These are phyloP conservation scores for Pichia inconspicua DNA, from an alignment of 1,139 yeast species.

Conservation along the genomic window DNA sequence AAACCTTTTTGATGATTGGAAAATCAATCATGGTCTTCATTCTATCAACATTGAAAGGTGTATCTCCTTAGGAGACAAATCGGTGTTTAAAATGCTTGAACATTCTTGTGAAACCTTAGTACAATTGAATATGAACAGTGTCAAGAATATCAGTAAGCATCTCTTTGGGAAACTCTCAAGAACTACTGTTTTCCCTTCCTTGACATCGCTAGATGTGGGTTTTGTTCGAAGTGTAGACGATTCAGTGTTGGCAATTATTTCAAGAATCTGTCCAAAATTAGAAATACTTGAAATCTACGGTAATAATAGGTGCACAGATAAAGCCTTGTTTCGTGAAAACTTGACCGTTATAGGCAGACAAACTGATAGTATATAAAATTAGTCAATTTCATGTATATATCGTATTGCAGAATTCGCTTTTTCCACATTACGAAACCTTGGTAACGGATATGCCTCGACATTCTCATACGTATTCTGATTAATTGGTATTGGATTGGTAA, in stretches of 20 bases:
- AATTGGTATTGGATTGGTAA: constrained; percentile 37
- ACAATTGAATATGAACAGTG: constrained; percentile 63
- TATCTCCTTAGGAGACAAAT: constrained; percentile 52
- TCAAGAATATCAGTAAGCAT: constrained; percentile 46
- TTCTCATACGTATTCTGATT: not conserved
- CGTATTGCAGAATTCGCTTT: constrained; percentile 29
- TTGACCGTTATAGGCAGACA: constrained; percentile 70
- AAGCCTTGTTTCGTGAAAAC: constrained; percentile 45
- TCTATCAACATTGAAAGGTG: constrained; percentile 63
- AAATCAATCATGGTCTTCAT: constrained; percentile 50
- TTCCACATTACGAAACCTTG: constrained; percentile 56
- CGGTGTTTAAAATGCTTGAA: constrained; percentile 48
- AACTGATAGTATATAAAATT: constrained; percentile 46
- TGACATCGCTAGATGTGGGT: constrained; percentile 63
- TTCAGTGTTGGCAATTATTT: constrained; percentile 44
- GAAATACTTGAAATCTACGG: constrained; percentile 73
- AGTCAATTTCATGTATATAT: constrained; percentile 18
- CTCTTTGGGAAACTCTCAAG: constrained; percentile 37
- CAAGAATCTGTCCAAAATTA: constrained; percentile 52
- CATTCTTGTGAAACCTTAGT: constrained; percentile 65
- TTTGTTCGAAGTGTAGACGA: constrained; percentile 73
- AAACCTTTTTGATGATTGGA: constrained; percentile 47
- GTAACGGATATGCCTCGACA: constrained; percentile 36
- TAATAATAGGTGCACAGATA: constrained; percentile 56
- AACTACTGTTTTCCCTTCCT: constrained; percentile 40